Evolutionary conservation across 2,329 filamentous ascomycete genomes (phyloP).

Genomic region (Diplodia intermedia): DNA sequence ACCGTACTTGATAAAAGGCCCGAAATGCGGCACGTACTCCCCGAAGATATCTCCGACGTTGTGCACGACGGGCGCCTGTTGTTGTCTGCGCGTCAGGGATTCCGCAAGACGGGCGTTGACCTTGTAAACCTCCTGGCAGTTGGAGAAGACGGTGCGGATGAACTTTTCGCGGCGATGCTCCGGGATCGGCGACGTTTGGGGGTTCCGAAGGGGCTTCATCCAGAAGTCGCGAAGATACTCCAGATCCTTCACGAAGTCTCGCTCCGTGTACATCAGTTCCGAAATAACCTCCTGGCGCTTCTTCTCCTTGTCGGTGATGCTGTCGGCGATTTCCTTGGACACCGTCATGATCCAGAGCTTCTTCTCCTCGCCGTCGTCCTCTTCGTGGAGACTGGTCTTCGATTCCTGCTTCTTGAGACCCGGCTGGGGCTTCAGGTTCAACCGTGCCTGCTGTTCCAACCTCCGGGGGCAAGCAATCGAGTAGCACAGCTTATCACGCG

Average conservation of each 20-base stretch:
- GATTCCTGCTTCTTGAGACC: constrained; percentile 78
- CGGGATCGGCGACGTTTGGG: constrained; percentile 79
- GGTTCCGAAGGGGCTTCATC: constrained; percentile 85
- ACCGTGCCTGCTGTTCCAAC: constrained; percentile 89
- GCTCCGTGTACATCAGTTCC: constrained; percentile 97
- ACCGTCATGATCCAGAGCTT: constrained; percentile 99
- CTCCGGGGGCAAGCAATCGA: constrained; percentile 95
- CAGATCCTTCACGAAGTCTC: constrained; percentile 98
- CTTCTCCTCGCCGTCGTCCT: constrained; percentile 90
- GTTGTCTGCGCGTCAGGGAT: constrained; percentile 86
- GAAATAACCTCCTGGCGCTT: constrained; percentile 98
- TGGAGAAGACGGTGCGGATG: constrained; percentile 92
- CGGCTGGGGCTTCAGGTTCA: constrained; percentile 92
- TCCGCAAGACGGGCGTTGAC: constrained; percentile 91
- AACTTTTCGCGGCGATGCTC: constrained; percentile 86
- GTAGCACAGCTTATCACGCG: constrained; percentile 92
- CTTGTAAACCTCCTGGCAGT: constrained; percentile 91
- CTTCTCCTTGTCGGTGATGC: constrained; percentile 88
- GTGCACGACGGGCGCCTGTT: constrained; percentile 85
- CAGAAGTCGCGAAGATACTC: constrained; percentile 98
- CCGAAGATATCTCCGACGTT: constrained; percentile 94
- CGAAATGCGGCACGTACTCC: constrained; percentile 89
- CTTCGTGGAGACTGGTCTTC: constrained; percentile 78
- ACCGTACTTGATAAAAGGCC: constrained; percentile 95
- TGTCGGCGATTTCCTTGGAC: constrained; percentile 90